A percentile compares a stretch with the other conserved stretches of the same genome.
Conservation (phyloP, 1,284 basidiomycete species). For the Ganoderma boninense region DNA sequence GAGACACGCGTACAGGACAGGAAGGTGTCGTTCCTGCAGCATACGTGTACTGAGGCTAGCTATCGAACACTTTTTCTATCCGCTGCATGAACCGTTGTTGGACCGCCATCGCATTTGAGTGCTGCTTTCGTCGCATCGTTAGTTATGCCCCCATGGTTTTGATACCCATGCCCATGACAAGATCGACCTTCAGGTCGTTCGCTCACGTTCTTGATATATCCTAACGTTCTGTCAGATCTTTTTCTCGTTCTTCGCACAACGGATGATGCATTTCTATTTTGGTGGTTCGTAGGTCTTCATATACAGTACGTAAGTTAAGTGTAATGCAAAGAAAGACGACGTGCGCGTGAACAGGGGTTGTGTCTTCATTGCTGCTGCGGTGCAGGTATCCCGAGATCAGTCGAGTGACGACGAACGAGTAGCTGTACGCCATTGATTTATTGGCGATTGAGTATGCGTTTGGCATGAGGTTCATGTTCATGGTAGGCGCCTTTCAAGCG, state of each 20-base stretch:
- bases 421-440: too few species aligned
- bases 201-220: constrained; percentile 25
- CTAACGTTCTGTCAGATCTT: not conserved
- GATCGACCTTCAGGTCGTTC: constrained; percentile 46
- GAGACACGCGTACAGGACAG: constrained; percentile 77
- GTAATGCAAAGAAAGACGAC: constrained; percentile 22
- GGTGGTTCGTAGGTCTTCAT: constrained; percentile 24
- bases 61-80: constrained; percentile 15
- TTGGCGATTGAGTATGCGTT: too few species aligned
- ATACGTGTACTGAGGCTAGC: constrained; percentile 73
- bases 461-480: too few species aligned
- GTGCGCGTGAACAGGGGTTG: constrained; percentile 14
- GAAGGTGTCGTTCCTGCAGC: constrained; percentile 92
- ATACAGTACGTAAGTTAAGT: constrained; percentile 32
- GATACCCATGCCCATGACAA: constrained; percentile 45
- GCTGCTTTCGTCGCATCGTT: constrained; percentile 40
- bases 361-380: too few species aligned
- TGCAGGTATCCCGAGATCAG: too few species aligned
- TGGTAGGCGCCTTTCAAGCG: too few species aligned
- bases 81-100: constrained; percentile 28
- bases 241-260: constrained; percentile 1
- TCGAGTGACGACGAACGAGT: too few species aligned
- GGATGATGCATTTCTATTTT: constrained; percentile 19
- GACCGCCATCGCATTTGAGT: constrained; percentile 34
- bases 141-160: constrained; percentile 24